Evolutionary conservation across 2,329 filamentous ascomycete species (phyloP).

Genomic region (Malbranchea cinnamomea): DNA sequence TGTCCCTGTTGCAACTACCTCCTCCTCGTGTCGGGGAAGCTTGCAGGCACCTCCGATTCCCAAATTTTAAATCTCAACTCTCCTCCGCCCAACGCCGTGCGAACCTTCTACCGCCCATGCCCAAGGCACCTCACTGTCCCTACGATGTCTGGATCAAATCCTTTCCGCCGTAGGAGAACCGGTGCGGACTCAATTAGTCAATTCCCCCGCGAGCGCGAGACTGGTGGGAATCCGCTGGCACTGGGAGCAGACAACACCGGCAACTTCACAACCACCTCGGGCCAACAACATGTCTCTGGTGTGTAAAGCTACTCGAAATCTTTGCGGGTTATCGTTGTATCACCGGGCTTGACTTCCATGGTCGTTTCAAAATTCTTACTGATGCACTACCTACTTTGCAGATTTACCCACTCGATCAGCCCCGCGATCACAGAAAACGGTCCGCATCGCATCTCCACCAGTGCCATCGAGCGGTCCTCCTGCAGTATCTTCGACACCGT

Average conservation of each 20-base stretch:
- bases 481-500: not conserved
- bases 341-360: too few relatives aligned
- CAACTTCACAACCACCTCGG: too few relatives aligned
- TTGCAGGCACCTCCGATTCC: too few relatives aligned
- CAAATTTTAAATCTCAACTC: too few relatives aligned
- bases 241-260: too few relatives aligned
- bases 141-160: constrained; percentile 35
- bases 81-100: constrained; percentile 8
- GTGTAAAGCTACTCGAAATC: too few relatives aligned
- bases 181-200: constrained; percentile 19
- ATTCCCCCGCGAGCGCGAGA: too few relatives aligned
- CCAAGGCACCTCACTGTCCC: constrained; percentile 14
- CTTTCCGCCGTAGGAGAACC: constrained; percentile 32
- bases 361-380: too few relatives aligned
- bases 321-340: too few relatives aligned
- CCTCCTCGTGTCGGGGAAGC: too few relatives aligned
- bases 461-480: constrained; percentile 16
- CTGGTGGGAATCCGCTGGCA: too few relatives aligned
- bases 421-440: constrained; percentile 11
- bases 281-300: too few relatives aligned
- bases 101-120: constrained; percentile 16
- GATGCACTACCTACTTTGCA: constrained; percentile 3
- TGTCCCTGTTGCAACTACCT: constrained; percentile 9
- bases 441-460: constrained; percentile 27
- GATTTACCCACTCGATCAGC: constrained; percentile 6